phyloP scores from a whole-genome alignment of 768 basidiomycete species.

The Tricholoma furcatifolium region DNA sequence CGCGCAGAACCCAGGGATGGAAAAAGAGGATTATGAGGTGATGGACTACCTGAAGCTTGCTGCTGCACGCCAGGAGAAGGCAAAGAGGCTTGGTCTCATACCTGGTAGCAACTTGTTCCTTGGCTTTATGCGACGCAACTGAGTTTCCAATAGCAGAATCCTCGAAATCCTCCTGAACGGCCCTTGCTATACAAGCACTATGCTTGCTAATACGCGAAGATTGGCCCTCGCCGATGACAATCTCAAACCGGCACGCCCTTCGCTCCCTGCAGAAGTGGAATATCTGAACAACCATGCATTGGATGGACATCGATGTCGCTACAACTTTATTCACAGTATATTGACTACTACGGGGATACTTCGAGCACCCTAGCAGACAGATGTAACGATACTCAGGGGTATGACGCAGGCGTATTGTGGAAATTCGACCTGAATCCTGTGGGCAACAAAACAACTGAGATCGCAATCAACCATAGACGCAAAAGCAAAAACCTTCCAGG shows the following conservation, averaged over 20 bases:
- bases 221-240: too few relatives aligned
- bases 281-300: background rate
- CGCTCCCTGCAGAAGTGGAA: too few relatives aligned
- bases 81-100: slow-evolving; percentile 24
- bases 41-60: slow-evolving; percentile 29
- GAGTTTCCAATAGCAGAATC: slow-evolving; percentile 1
- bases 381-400: background rate
- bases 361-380: background rate
- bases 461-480: background rate
- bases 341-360: background rate
- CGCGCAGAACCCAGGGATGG: slow-evolving; percentile 37
- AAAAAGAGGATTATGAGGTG: slow-evolving; percentile 29
- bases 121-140: background rate
- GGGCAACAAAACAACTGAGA: background rate
- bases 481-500: slow-evolving; percentile 50
- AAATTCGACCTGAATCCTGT: slow-evolving; percentile 32
- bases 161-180: slow-evolving; percentile 7
- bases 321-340: too few relatives aligned
- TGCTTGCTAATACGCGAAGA: background rate
- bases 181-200: background rate
- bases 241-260: too few relatives aligned
- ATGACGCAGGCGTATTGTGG: slow-evolving; percentile 13
- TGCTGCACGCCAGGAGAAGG: slow-evolving; percentile 25
- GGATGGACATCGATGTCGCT: background rate
- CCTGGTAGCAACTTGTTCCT: slow-evolving; percentile 14